Evolutionary conservation across 345 rosid species (phyloP).

Genomic region (Eutrema yunnanense): DNA sequence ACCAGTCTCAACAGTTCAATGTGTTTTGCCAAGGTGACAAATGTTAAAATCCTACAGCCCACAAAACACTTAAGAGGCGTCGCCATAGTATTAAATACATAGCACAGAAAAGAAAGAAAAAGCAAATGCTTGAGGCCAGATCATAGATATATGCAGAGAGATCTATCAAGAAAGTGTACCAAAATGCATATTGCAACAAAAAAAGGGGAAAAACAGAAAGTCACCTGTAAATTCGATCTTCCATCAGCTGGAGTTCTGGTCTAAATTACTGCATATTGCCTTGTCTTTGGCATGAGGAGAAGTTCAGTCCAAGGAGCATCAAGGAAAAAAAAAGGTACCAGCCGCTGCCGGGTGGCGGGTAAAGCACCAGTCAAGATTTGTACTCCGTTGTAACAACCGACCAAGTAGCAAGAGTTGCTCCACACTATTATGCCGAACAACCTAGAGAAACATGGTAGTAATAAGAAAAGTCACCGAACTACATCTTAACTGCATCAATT

Average conservation of each 20-base stretch:
- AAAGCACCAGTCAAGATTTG: slow-evolving; percentile 70
- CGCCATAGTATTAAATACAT: too few species aligned
- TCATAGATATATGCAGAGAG: too few species aligned
- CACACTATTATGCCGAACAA: slow-evolving; percentile 63
- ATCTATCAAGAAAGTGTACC: too few species aligned
- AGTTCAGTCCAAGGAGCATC: slow-evolving; percentile 92
- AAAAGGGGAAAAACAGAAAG: not conserved
- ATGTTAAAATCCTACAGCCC: too few species aligned
- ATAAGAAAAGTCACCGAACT: not conserved
- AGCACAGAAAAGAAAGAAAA: too few species aligned
- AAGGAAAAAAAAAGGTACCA: slow-evolving; percentile 76
- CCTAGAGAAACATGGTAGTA: slow-evolving; percentile 36
- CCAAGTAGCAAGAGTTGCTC: slow-evolving; percentile 89
- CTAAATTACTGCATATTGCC: slow-evolving; percentile 66
- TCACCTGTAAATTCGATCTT: slow-evolving; percentile 85
- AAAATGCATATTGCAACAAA: not conserved
- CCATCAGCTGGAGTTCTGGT: slow-evolving; percentile 67
- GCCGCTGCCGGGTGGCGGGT: slow-evolving; percentile 85
- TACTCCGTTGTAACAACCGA: slow-evolving; percentile 74
- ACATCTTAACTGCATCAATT: not conserved
- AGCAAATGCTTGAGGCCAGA: too few species aligned
- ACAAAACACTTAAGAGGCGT: too few species aligned
- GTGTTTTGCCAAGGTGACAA: not conserved
- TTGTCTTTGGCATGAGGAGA: slow-evolving; percentile 68
- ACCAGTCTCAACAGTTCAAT: not conserved